Evolutionary conservation across 1,284 basidiomycete species (phyloP).

Genomic region (Austroboletus novae-zelandiae): DNA sequence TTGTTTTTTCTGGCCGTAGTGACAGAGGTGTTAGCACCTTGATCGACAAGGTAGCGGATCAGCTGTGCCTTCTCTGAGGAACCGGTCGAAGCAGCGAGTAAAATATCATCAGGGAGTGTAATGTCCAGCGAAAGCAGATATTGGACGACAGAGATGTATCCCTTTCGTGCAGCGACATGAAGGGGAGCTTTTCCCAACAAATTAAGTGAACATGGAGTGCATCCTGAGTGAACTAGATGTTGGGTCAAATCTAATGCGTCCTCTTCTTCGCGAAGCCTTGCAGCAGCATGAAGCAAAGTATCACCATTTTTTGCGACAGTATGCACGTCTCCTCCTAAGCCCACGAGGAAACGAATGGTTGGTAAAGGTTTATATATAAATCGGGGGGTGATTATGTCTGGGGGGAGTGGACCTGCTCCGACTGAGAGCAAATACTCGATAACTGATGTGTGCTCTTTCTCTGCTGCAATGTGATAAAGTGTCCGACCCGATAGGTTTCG

Average conservation of each 20-base stretch:
- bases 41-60: background rate
- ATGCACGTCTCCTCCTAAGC: slow-evolving; percentile 3
- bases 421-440: slow-evolving; percentile 11
- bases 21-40: background rate
- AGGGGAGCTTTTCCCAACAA: background rate
- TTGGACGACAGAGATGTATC: background rate
- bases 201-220: background rate
- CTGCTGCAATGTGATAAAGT: background rate
- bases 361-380: background rate
- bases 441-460: background rate
- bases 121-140: slow-evolving; percentile 5
- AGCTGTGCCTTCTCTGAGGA: background rate
- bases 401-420: background rate
- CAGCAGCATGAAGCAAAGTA: slow-evolving; percentile 9
- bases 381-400: background rate
- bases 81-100: background rate
- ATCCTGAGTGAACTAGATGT: slow-evolving; percentile 2
- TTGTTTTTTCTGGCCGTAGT: background rate
- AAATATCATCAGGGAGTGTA: slow-evolving; percentile 2
- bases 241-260: background rate
- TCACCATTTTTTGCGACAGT: background rate
- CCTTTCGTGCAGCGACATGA: background rate
- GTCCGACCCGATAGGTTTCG: background rate
- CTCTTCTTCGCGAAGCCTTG: background rate
- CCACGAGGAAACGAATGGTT: background rate